Conservation (phyloP, 139 green algal genomes). For the Prasinococcaceae sp. region DNA sequence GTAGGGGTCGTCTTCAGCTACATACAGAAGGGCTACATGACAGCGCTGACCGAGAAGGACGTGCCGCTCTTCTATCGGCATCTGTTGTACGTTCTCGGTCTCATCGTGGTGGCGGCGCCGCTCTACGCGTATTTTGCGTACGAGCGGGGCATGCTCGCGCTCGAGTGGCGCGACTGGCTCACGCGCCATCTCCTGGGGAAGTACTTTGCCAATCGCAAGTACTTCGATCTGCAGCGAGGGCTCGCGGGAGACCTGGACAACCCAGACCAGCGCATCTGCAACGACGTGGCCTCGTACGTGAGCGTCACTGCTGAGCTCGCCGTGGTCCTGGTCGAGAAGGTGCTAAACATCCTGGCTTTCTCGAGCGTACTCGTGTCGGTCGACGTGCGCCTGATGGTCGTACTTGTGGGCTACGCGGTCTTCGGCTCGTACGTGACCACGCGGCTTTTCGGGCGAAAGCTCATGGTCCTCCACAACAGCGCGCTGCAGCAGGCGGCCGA, state of each 20-base stretch:
- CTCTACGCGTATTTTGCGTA: slow-evolving; percentile 37
- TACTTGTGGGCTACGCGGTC: slow-evolving; percentile 63
- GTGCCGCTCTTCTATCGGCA: slow-evolving; percentile 40
- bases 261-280: slow-evolving; percentile 65
- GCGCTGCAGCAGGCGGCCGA: slow-evolving; percentile 57
- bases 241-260: slow-evolving; percentile 25
- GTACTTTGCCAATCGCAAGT: slow-evolving; percentile 35
- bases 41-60: slow-evolving; percentile 49
- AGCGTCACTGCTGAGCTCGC: slow-evolving; percentile 38
- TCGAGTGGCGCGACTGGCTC: slow-evolving; percentile 47
- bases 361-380: slow-evolving; percentile 31
- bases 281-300: slow-evolving; percentile 65
- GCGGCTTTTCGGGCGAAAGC: slow-evolving; percentile 50
- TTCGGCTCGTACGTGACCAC: slow-evolving; percentile 63
- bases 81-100: slow-evolving; percentile 40
- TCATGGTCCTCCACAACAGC: slow-evolving; percentile 44
- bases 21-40: slow-evolving; percentile 48
- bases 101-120: slow-evolving; percentile 49
- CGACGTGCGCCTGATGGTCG: slow-evolving; percentile 34
- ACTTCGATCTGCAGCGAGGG: slow-evolving; percentile 3
- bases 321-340: slow-evolving; percentile 47
- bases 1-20: slow-evolving; percentile 21
- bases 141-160: slow-evolving; percentile 23
- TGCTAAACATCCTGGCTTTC: slow-evolving; percentile 69
- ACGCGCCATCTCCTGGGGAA: slow-evolving; percentile 22